These are phyloP conservation scores for Termitomyces sp. DNA, from an alignment of 768 basidiomycete genomes.

Conservation along the genomic window DNA sequence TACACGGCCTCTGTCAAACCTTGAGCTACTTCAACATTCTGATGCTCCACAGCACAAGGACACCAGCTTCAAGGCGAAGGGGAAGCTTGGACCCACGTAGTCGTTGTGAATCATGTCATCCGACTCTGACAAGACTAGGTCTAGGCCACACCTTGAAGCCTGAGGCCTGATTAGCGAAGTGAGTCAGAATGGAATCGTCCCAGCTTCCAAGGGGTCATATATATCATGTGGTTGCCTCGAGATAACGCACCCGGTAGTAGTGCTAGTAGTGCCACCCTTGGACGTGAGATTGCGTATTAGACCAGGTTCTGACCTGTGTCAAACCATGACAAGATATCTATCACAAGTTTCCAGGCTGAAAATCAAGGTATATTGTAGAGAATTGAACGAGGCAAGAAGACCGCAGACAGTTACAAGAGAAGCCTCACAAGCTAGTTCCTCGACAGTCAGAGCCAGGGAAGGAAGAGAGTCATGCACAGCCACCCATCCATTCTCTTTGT, in stretches of 20 bases:
- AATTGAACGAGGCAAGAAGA: background rate
- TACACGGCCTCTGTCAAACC: background rate
- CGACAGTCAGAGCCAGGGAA: no score
- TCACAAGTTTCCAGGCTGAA: background rate
- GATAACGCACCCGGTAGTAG: no score
- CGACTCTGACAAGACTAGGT: background rate
- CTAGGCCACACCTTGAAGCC: background rate
- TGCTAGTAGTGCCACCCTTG: background rate
- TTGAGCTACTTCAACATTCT: background rate
- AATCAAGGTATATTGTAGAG: background rate
- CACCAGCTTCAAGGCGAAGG: no score
- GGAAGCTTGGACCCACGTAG: background rate
- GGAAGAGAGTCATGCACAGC: conserved; percentile 13
- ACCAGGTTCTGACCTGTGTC: background rate
- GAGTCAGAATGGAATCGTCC: background rate
- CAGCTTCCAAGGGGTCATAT: background rate
- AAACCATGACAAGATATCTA: background rate
- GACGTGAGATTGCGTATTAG: background rate
- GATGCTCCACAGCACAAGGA: background rate
- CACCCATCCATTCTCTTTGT: conserved; percentile 5
- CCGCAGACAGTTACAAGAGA: no score
- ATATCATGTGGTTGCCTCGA: no score
- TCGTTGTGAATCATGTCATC: background rate
- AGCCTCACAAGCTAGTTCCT: no score
- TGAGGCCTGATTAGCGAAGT: no score